Percentiles rank a stretch among this genome's conserved stretches.
phyloP scores from a whole-genome alignment of 805 yeast species.

The Candida maesae region DNA sequence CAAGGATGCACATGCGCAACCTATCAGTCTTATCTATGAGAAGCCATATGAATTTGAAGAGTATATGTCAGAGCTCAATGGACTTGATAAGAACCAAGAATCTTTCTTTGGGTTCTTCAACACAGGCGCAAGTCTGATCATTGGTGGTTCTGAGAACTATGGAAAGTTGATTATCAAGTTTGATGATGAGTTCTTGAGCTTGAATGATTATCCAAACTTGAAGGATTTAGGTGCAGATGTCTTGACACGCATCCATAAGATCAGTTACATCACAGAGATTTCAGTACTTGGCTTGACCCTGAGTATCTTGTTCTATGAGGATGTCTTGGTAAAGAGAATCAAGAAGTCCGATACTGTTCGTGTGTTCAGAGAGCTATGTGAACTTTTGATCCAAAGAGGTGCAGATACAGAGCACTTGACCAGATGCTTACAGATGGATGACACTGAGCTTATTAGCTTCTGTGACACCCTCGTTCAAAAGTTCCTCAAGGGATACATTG shows the following conservation, averaged over 20 bases:
- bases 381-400: conserved; percentile 3
- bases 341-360: conserved; percentile 5
- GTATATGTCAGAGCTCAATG: conserved; percentile 22
- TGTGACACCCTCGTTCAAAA: conserved; percentile 8
- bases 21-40: conserved; percentile 21
- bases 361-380: conserved; percentile 9
- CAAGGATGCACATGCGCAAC: conserved; percentile 12
- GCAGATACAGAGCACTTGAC: conserved; percentile 13
- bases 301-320: conserved; percentile 14
- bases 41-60: conserved; percentile 26
- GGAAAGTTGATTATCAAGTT: conserved; percentile 24
- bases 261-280: conserved; percentile 18
- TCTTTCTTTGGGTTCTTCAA: conserved; percentile 17
- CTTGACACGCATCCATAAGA: conserved; percentile 16
- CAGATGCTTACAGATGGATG: conserved; percentile 1
- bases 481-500: conserved; percentile 14
- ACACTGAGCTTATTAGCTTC: not conserved
- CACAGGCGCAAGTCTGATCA: conserved; percentile 11
- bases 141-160: conserved; percentile 14
- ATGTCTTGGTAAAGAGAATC: conserved; percentile 11
- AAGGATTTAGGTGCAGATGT: conserved; percentile 10
- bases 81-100: conserved; percentile 24
- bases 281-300: conserved; percentile 18
- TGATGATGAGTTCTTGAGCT: conserved; percentile 9
- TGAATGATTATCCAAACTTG: conserved; percentile 6